Conservation (phyloP, 2,329 filamentous ascomycete species). For the Orbilia brochopaga region DNA sequence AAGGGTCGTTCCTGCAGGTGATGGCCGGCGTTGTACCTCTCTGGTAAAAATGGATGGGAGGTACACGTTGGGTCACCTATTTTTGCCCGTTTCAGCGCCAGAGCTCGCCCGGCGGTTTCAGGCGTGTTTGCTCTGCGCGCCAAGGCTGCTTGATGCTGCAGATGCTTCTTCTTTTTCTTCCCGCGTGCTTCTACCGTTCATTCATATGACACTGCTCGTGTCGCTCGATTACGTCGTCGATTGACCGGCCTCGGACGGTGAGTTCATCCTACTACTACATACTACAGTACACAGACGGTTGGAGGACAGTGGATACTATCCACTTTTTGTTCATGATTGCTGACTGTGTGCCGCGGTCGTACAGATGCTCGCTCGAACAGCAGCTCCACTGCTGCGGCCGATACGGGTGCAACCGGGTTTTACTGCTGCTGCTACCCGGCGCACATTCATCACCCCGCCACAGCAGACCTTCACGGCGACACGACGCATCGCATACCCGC, state of each 20-base stretch:
- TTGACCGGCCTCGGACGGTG: too few relatives aligned
- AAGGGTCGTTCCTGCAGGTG: not conserved
- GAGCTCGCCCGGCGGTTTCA: not conserved
- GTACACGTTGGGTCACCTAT: not conserved
- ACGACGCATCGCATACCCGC: slow-evolving; percentile 77
- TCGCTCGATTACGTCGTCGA: too few relatives aligned
- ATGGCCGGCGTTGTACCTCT: not conserved
- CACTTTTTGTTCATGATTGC: too few relatives aligned
- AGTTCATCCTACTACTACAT: too few relatives aligned
- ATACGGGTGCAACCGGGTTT: not conserved
- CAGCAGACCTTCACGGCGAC: slow-evolving; percentile 73
- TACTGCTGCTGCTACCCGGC: slow-evolving; percentile 49
- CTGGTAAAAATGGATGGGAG: not conserved
- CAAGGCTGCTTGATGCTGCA: not conserved
- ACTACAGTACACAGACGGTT: too few relatives aligned
- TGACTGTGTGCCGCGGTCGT: too few relatives aligned
- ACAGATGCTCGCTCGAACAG: too few relatives aligned
- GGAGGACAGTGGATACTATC: too few relatives aligned
- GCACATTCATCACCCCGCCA: slow-evolving; percentile 59
- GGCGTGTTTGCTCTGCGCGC: not conserved
- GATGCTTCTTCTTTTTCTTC: slow-evolving; percentile 1
- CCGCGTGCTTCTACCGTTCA: not conserved
- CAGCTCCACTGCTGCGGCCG: too few relatives aligned
- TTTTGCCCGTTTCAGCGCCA: not conserved
- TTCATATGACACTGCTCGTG: not conserved